Evolutionary conservation across 1,284 basidiomycete genomes (phyloP), one percentile per base, ranked within the genome.

Genomic region (Takashimella tepidaria): DNA sequence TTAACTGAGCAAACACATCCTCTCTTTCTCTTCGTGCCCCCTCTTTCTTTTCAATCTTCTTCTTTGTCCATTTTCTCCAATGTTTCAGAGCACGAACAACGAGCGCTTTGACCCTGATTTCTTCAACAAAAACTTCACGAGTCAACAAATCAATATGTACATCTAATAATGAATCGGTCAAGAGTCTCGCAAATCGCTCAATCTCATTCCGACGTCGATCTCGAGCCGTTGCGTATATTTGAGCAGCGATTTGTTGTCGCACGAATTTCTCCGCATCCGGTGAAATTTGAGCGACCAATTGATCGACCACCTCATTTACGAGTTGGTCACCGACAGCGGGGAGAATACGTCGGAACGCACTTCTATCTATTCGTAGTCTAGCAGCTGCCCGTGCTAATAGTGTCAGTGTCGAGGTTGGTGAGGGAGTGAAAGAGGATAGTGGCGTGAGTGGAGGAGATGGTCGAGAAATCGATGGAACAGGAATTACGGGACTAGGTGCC

Each of bases 11-110:
- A 24, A 55, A 57, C 16, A 60, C 59, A 4, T 56, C 53, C 26
- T 57, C 51, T 20, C 64, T 43, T 25, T 67, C 60, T 45, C 48
- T 54, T 8, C 52, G 51, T 3, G 55, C 57, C 20, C 45, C 41
- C 43, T 61, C 54, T 23, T 61, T 53, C 23, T 48, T 22, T 12
- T 45, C 27, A 19, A 55, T 55, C 47, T 42, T 42, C 4, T 42
- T 19, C 11, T 49, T 50, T 16, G 64, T 56, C 63, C 61, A 62
- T 3, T 47, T 51, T 19, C 47, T 44, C 68, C 68, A 70, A 37
- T 55, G 45, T 4, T 21, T 20, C 1, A 61, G 56, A 22, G 55
- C 51, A 12, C 53, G 26, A 20, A 57, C 46, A 8, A 58, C 51
- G 4, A 61, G 25, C 8, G 22, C 47, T 10, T 59, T 54, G 10